These are phyloP conservation scores for Cucurbita moschata DNA, from an alignment of 306 rosid genomes.

Conservation along the genomic window DNA sequence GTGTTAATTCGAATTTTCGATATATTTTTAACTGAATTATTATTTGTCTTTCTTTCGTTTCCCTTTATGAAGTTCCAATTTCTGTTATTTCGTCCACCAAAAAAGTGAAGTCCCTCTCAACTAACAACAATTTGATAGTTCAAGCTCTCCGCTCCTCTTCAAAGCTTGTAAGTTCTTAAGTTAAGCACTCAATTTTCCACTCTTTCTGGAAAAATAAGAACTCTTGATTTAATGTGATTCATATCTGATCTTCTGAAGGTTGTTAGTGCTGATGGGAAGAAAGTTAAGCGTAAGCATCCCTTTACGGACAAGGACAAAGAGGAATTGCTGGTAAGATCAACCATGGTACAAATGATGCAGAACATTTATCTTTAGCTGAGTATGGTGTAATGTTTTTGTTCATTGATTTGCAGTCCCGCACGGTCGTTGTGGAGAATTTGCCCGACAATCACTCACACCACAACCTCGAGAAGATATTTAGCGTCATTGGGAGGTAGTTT, in stretches of 20 bases:
- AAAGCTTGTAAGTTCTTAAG: slow-evolving; percentile 55
- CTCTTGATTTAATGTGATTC: neutral
- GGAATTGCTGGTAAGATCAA: slow-evolving; percentile 51
- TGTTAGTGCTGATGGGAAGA: slow-evolving; percentile 67
- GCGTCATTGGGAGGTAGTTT: slow-evolving; percentile 69
- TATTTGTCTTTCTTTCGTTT: slow-evolving; percentile 6
- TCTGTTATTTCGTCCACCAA: slow-evolving; percentile 61
- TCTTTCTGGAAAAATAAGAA: neutral
- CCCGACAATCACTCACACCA: slow-evolving; percentile 97
- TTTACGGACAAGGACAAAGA: slow-evolving; percentile 81
- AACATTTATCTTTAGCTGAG: neutral
- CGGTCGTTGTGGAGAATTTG: slow-evolving; percentile 79
- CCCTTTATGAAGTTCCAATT: slow-evolving; percentile 41
- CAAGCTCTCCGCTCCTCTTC: slow-evolving; percentile 70
- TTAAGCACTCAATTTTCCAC: neutral
- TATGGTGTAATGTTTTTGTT: neutral
- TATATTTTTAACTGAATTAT: neutral
- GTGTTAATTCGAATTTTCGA: neutral
- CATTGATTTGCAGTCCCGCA: slow-evolving; percentile 54
- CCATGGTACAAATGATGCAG: neutral
- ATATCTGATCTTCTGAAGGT: slow-evolving; percentile 27
- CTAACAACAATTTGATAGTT: slow-evolving; percentile 35
- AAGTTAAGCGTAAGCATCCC: slow-evolving; percentile 65
- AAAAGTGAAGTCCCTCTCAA: slow-evolving; percentile 58
- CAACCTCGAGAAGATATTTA: slow-evolving; percentile 69